A percentile compares a stretch with the other conserved stretches of the same genome.
Evolutionary conservation across 2,329 filamentous ascomycete genomes (phyloP).

Genomic region (Spiromastix sp.): DNA sequence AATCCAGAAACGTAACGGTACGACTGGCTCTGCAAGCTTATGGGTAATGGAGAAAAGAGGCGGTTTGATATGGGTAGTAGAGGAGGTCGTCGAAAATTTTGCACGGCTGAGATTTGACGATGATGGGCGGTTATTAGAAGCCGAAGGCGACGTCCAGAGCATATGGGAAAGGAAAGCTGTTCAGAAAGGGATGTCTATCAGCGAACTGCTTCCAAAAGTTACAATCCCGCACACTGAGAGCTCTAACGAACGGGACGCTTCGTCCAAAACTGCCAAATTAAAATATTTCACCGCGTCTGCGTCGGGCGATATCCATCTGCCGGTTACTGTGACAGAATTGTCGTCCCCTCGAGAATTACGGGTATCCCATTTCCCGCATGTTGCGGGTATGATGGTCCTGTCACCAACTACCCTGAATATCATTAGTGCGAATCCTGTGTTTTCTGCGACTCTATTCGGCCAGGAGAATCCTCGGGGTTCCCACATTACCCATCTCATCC

Average conservation of each 20-base stretch:
- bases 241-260: constrained; percentile 63
- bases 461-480: constrained; percentile 74
- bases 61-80: constrained; percentile 92
- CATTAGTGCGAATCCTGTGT: constrained; percentile 88
- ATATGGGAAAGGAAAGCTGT: constrained; percentile 74
- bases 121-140: constrained; percentile 59
- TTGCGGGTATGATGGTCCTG: constrained; percentile 90
- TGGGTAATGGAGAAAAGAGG: constrained; percentile 98
- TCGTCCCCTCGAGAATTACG: constrained; percentile 61
- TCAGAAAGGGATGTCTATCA: constrained; percentile 61
- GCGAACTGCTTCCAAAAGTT: constrained; percentile 68
- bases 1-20: constrained; percentile 89
- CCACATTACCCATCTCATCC: constrained; percentile 69
- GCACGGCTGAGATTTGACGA: constrained; percentile 68
- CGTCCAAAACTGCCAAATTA: constrained; percentile 59
- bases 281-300: constrained; percentile 81
- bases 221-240: constrained; percentile 60
- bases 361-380: constrained; percentile 91
- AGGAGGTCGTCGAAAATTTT: constrained; percentile 94
- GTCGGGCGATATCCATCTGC: constrained; percentile 62
- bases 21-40: constrained; percentile 81
- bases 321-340: constrained; percentile 67
- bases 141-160: constrained; percentile 64
- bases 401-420: constrained; percentile 69
- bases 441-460: constrained; percentile 85